Evolutionary conservation across 768 basidiomycete genomes (phyloP).

Genomic region (Macrolepiota fuliginosa): DNA sequence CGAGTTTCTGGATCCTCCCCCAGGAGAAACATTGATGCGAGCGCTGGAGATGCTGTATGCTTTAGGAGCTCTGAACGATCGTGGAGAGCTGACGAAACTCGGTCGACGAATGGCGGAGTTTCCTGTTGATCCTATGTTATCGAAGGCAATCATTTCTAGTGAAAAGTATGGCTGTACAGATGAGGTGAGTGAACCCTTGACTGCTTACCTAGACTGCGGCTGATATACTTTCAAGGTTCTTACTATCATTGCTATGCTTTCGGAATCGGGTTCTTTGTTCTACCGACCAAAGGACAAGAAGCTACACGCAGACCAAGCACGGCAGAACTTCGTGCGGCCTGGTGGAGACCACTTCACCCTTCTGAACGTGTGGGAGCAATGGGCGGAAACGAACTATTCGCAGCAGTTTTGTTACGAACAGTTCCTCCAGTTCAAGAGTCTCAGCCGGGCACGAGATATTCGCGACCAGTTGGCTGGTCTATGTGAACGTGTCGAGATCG

Average conservation of each 20-base stretch:
- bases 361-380: constrained; percentile 98
- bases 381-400: constrained; percentile 97
- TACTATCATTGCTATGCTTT: constrained; percentile 96
- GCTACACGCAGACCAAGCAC: constrained; percentile 94
- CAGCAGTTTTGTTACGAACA: constrained; percentile 97
- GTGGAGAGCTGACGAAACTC: constrained; percentile 95
- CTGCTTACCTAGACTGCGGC: neutral
- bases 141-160: constrained; percentile 94
- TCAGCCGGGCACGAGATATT: constrained; percentile 93
- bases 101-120: constrained; percentile 98
- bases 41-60: constrained; percentile 94
- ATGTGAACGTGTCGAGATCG: constrained; percentile 96
- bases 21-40: constrained; percentile 95
- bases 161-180: constrained; percentile 94
- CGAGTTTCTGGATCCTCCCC: constrained; percentile 98
- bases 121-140: constrained; percentile 97
- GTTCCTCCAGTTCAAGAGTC: constrained; percentile 91
- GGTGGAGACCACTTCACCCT: constrained; percentile 98
- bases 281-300: constrained; percentile 99
- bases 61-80: constrained; percentile 92
- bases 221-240: constrained; percentile 55
- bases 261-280: constrained; percentile 92
- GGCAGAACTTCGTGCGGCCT: constrained; percentile 93
- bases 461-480: constrained; percentile 92
- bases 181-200: constrained; percentile 56